These are phyloP conservation scores for Thalassiosira gravida DNA, from an alignment of 352 stramenopile genomes.

Conservation along the genomic window DNA sequence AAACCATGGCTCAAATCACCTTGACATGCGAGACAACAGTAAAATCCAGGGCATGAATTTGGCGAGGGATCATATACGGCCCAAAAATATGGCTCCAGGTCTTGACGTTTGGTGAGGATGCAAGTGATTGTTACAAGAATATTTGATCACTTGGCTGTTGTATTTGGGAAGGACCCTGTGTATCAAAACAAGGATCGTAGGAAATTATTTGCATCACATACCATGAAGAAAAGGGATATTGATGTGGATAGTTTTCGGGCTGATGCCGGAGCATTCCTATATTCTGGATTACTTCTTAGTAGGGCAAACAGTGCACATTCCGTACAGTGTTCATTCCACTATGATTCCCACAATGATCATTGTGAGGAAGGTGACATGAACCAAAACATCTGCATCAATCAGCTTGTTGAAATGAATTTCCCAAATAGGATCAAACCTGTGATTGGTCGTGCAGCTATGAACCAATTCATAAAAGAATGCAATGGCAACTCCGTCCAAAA, in stretches of 20 bases:
- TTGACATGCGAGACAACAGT: too few species aligned
- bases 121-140: background rate
- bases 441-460: background rate
- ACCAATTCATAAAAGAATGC: conserved; percentile 8
- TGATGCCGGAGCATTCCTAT: background rate
- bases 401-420: background rate
- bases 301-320: background rate
- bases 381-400: background rate
- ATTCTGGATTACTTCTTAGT: background rate
- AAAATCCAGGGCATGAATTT: too few species aligned
- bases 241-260: background rate
- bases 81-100: too few species aligned
- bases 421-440: background rate
- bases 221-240: background rate
- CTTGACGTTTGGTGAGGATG: too few species aligned
- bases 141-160: background rate
- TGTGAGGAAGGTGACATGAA: background rate
- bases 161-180: background rate
- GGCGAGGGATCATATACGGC: too few species aligned
- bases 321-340: background rate
- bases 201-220: background rate
- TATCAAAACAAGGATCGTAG: background rate
- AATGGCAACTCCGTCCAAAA: background rate
- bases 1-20: too few species aligned
- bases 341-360: conserved; percentile 1